These are phyloP conservation scores for Tolypocladium amazonense DNA, from an alignment of 2,329 filamentous ascomycete species.

Conservation along the genomic window DNA sequence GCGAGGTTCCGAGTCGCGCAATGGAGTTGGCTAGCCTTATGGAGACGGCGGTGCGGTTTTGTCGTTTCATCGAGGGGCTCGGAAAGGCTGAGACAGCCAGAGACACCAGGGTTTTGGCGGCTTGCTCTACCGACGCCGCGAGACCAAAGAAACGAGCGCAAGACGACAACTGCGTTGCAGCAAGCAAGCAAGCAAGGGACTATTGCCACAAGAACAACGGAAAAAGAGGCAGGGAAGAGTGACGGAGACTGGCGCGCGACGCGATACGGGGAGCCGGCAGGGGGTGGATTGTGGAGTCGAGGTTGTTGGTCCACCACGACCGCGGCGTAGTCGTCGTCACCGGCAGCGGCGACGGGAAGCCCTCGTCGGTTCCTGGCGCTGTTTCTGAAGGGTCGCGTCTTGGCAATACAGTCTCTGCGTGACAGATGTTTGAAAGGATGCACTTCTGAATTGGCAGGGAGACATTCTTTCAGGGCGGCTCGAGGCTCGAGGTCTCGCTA, in stretches of 20 bases:
- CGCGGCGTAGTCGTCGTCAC: too few relatives aligned
- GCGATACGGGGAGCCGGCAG: not conserved
- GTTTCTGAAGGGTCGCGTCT: not conserved
- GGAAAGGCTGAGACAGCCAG: slow-evolving; percentile 8
- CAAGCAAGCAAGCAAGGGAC: not conserved
- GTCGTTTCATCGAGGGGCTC: slow-evolving; percentile 15
- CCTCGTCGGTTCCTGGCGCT: not conserved
- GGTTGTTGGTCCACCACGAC: not conserved
- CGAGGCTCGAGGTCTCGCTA: not conserved
- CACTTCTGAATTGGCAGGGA: not conserved
- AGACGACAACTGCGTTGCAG: not conserved
- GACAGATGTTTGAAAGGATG: not conserved
- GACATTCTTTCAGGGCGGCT: not conserved
- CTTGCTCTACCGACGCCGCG: not conserved
- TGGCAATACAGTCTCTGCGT: not conserved
- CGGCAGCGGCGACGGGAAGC: not conserved
- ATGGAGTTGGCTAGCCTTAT: slow-evolving; percentile 6
- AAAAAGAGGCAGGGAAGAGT: not conserved
- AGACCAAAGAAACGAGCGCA: not conserved
- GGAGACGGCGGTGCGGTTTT: slow-evolving; percentile 7
- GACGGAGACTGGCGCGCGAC: not conserved
- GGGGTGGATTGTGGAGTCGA: not conserved
- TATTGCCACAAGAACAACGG: not conserved
- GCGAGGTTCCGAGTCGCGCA: not conserved
- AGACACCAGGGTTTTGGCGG: not conserved